These are phyloP conservation scores for Parathielavia hyrcaniae DNA, from an alignment of 495 filamentous ascomycete species.

Conservation along the genomic window DNA sequence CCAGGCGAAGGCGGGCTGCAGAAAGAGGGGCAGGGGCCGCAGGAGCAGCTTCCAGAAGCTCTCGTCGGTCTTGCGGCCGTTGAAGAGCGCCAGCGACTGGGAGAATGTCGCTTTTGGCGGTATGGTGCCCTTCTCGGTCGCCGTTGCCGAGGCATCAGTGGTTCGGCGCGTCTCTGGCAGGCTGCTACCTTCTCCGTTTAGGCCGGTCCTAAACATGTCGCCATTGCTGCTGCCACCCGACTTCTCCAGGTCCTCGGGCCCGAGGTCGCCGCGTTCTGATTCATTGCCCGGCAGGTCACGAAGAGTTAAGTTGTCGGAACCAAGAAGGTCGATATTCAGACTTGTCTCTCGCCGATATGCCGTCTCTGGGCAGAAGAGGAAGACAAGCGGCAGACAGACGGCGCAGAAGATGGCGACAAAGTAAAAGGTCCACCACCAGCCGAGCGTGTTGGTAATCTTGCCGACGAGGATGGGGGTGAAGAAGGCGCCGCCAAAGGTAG, in stretches of 20 bases:
- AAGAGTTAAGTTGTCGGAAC: conserved; percentile 10
- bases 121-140: not conserved
- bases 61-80: conserved; percentile 65
- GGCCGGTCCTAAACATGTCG: not conserved
- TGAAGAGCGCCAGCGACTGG: conserved; percentile 63
- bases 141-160: not conserved
- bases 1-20: conserved; percentile 85
- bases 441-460: conserved; percentile 68
- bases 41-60: conserved; percentile 59
- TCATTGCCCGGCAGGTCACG: not conserved
- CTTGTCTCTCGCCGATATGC: conserved; percentile 60
- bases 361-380: conserved; percentile 83
- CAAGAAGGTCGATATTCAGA: conserved; percentile 54
- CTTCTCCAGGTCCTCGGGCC: conserved; percentile 22
- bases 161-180: not conserved
- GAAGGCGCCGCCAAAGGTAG: conserved; percentile 86
- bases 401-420: conserved; percentile 66
- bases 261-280: not conserved
- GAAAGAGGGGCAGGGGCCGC: conserved; percentile 56
- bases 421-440: conserved; percentile 77
- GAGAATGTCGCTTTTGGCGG: conserved; percentile 46
- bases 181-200: not conserved
- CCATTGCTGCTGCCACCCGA: not conserved
- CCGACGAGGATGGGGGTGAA: conserved; percentile 85
- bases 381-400: conserved; percentile 55